phyloP scores from a whole-genome alignment of 257 asterid genomes.

The Ocimum tenuiflorum region DNA sequence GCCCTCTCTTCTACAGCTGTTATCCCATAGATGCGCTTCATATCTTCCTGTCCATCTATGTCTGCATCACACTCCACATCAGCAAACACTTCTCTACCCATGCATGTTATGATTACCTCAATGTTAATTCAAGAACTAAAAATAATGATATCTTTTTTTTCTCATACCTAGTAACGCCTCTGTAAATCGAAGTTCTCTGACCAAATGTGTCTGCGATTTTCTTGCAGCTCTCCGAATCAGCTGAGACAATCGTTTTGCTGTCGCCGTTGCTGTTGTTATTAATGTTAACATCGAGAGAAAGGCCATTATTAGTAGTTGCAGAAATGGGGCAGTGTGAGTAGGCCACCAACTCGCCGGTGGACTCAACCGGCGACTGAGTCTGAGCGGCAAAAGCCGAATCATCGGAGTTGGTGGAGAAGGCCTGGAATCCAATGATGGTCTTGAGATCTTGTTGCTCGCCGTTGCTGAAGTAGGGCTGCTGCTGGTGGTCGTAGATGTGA shows the following conservation, averaged over 20 bases:
- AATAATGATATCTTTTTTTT: background rate
- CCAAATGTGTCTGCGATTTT: slow-evolving; percentile 67
- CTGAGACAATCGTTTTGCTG: slow-evolving; percentile 40
- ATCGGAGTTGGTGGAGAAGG: slow-evolving; percentile 63
- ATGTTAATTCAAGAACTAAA: background rate
- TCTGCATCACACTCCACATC: slow-evolving; percentile 33
- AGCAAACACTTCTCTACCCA: background rate
- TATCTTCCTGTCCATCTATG: slow-evolving; percentile 99
- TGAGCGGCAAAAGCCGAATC: slow-evolving; percentile 57
- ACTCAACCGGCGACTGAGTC: slow-evolving; percentile 53
- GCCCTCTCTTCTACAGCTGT: slow-evolving; percentile 98
- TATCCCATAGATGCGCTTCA: slow-evolving; percentile 99
- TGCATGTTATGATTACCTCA: background rate
- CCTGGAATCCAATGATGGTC: slow-evolving; percentile 44
- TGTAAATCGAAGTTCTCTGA: slow-evolving; percentile 85
- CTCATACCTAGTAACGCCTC: slow-evolving; percentile 95
- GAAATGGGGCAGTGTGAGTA: slow-evolving; percentile 37
- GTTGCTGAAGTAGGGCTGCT: slow-evolving; percentile 31
- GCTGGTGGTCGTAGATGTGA: slow-evolving; percentile 56
- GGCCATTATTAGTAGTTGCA: slow-evolving; percentile 20
- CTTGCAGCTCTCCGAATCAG: slow-evolving; percentile 47
- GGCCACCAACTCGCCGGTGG: slow-evolving; percentile 46
- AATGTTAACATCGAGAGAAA: slow-evolving; percentile 41
- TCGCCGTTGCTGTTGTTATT: slow-evolving; percentile 17
- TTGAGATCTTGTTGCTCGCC: slow-evolving; percentile 61